Conservation (phyloP, 139 green algal genomes). For the Micromonas pusilla region DNA sequence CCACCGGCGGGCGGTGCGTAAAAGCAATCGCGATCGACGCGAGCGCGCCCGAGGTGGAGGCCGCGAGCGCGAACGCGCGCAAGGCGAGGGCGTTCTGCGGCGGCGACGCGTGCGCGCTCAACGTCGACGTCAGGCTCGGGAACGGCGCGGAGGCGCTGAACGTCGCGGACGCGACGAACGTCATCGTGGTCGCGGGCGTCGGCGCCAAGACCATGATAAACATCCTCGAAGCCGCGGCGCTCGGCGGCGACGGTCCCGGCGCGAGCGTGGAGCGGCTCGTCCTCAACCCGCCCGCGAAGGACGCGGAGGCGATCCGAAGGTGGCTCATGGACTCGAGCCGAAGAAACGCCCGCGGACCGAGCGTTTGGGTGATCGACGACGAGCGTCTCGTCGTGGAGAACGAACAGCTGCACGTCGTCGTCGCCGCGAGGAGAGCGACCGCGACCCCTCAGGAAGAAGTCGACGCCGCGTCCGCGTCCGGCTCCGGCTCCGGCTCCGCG, state of each 20-base stretch:
- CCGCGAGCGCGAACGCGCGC: neutral
- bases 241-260: neutral
- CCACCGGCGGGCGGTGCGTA: neutral
- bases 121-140: neutral
- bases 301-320: neutral
- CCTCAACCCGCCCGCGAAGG: conserved; percentile 13
- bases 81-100: neutral
- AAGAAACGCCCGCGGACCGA: too few relatives aligned
- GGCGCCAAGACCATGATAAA: neutral
- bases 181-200: conserved; percentile 3
- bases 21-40: conserved; percentile 7
- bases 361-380: neutral
- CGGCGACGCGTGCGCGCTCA: neutral
- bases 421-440: neutral
- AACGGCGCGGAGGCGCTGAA: neutral
- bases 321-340: neutral
- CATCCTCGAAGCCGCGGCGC: neutral
- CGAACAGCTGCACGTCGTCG: neutral
- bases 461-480: neutral
- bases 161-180: neutral
- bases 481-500: too few relatives aligned
- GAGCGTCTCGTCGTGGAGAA: conserved; percentile 17
- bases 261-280: neutral
- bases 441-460: neutral
- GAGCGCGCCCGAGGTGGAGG: neutral